phyloP scores from a whole-genome alignment of 2,329 filamentous ascomycete genomes.

The Aspergillus ustus region DNA sequence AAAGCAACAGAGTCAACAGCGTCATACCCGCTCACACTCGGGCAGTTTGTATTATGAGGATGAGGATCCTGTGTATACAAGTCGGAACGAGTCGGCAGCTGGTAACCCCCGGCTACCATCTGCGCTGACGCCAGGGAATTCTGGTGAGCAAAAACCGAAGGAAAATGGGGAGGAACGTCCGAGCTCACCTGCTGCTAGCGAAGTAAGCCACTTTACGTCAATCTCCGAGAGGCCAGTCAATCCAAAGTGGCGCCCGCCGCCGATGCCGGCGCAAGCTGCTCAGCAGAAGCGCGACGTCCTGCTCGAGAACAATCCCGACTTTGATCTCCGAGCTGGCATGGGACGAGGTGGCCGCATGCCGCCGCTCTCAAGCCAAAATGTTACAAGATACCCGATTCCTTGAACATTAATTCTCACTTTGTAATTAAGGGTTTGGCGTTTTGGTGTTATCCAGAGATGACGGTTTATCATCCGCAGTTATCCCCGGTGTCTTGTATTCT shows the following conservation, averaged over 20 bases:
- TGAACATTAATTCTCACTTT: constrained; percentile 20
- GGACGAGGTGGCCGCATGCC: constrained; percentile 34
- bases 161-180: constrained; percentile 64
- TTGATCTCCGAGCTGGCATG: constrained; percentile 64
- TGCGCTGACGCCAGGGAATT: constrained; percentile 44
- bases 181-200: constrained; percentile 76
- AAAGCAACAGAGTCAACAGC: constrained; percentile 29
- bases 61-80: constrained; percentile 82
- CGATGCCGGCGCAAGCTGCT: constrained; percentile 50
- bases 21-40: constrained; percentile 43
- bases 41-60: constrained; percentile 79
- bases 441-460: constrained; percentile 4
- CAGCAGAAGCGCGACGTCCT: constrained; percentile 72
- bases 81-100: constrained; percentile 34
- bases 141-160: constrained; percentile 43
- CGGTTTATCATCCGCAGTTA: neutral
- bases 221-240: constrained; percentile 88
- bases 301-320: constrained; percentile 82
- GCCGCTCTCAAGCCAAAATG: constrained; percentile 26
- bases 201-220: constrained; percentile 85
- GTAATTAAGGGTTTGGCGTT: constrained; percentile 1
- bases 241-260: constrained; percentile 72
- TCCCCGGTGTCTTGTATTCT: neutral
- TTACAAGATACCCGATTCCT: constrained; percentile 32
- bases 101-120: constrained; percentile 37